These are phyloP conservation scores for Arabidopsis arenosa DNA, from an alignment of 345 rosid genomes.

Conservation along the genomic window DNA sequence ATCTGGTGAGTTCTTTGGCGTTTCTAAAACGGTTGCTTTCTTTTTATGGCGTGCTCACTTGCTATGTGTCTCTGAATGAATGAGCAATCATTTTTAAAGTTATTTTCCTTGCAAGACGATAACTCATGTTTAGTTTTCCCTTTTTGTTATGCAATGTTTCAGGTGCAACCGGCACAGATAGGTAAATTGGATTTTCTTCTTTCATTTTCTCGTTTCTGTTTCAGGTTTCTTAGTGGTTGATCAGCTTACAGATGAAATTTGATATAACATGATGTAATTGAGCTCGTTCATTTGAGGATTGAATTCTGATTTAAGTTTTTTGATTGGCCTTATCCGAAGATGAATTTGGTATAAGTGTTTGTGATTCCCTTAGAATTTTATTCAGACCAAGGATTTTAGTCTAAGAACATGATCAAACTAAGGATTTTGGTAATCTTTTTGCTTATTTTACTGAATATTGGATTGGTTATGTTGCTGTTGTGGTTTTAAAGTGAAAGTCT, in stretches of 20 bases:
- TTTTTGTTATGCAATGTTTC: slow-evolving; percentile 17
- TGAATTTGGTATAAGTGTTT: slow-evolving; percentile 22
- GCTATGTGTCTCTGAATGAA: slow-evolving; percentile 11
- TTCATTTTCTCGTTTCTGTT: background rate
- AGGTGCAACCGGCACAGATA: slow-evolving; percentile 74
- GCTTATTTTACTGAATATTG: slow-evolving; percentile 7
- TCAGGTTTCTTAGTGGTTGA: slow-evolving; percentile 21
- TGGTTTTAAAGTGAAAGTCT: background rate
- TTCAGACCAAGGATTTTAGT: too few species aligned
- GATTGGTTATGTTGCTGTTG: background rate
- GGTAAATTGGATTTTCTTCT: slow-evolving; percentile 54
- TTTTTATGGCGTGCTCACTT: slow-evolving; percentile 3
- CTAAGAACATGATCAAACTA: slow-evolving; percentile 8
- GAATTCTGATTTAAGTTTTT: background rate
- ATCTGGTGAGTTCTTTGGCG: slow-evolving; percentile 61
- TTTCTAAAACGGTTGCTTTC: slow-evolving; percentile 8
- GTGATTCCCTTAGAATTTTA: slow-evolving; percentile 15
- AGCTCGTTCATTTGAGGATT: slow-evolving; percentile 31
- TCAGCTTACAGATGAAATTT: slow-evolving; percentile 1
- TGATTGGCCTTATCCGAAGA: background rate
- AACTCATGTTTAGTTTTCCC: background rate
- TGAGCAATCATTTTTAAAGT: background rate
- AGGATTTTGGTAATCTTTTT: slow-evolving; percentile 10
- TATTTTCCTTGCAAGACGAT: slow-evolving; percentile 3
- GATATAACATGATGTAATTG: slow-evolving; percentile 12